Conservation (phyloP, 75 land plant species). For the Pseudotsuga menziesii region DNA sequence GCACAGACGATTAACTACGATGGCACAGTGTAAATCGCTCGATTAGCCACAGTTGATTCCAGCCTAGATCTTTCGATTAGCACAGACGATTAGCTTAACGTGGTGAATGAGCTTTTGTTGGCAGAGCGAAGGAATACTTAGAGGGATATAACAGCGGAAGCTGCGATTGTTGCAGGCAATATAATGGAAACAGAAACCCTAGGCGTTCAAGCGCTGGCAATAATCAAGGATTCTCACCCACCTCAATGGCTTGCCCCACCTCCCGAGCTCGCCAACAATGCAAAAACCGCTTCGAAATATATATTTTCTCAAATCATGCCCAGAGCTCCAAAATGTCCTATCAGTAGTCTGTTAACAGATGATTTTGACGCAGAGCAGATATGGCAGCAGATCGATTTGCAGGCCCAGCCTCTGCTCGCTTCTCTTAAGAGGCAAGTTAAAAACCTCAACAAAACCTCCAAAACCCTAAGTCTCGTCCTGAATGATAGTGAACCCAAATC, state of each 20-base stretch:
- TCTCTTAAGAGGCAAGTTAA: slow-evolving; percentile 35
- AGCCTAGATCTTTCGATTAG: too few relatives aligned
- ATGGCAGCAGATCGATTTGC: slow-evolving; percentile 94
- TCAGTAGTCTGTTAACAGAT: slow-evolving; percentile 42
- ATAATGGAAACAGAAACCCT: not conserved
- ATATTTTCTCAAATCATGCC: slow-evolving; percentile 43
- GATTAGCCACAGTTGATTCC: too few relatives aligned
- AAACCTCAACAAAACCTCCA: slow-evolving; percentile 32
- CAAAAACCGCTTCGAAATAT: slow-evolving; percentile 47
- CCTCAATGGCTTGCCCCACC: slow-evolving; percentile 60
- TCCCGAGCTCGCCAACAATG: slow-evolving; percentile 31
- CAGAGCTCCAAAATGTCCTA: slow-evolving; percentile 39
- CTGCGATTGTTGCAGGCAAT: too few relatives aligned
- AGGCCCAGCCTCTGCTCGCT: slow-evolving; percentile 46
- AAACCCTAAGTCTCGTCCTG: slow-evolving; percentile 17
- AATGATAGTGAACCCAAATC: slow-evolving; percentile 2
- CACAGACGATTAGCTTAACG: too few relatives aligned
- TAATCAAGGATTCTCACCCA: slow-evolving; percentile 42
- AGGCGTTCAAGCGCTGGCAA: slow-evolving; percentile 33
- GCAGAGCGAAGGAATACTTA: too few relatives aligned
- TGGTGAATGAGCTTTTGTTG: too few relatives aligned
- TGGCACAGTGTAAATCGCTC: too few relatives aligned
- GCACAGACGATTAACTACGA: too few relatives aligned
- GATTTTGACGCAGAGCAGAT: slow-evolving; percentile 98
- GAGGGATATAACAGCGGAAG: too few relatives aligned